Percentiles rank a stretch among this genome's conserved stretches.
Conservation (phyloP, 371 early-diverging fungal species). For the Lichtheimia corymbifera region DNA sequence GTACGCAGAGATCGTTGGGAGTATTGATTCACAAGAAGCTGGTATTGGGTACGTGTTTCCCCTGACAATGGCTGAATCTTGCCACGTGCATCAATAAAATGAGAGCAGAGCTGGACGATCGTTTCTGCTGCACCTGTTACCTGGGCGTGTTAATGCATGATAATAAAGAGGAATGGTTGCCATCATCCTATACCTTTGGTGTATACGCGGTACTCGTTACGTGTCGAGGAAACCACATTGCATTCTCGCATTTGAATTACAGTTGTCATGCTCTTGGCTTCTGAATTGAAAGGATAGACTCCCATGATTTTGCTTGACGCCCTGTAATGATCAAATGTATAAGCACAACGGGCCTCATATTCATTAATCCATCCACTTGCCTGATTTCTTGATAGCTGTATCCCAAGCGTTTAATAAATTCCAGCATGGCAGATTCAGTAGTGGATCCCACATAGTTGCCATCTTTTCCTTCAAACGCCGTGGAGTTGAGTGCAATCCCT, state of each 20-base stretch:
- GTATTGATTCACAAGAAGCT: conserved; percentile 48
- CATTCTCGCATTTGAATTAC: conserved; percentile 23
- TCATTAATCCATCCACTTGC: not conserved
- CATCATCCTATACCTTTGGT: no score
- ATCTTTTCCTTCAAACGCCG: conserved; percentile 65
- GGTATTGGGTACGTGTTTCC: conserved; percentile 26
- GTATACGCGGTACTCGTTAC: not conserved
- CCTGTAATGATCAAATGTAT: not conserved
- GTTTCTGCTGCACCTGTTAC: conserved; percentile 68
- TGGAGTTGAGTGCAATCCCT: conserved; percentile 70
- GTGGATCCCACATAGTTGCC: conserved; percentile 52
- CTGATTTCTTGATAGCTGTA: conserved; percentile 40
- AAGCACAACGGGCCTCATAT: no score
- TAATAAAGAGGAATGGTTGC: no score
- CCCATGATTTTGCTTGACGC: conserved; percentile 20
- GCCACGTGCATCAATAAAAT: conserved; percentile 43
- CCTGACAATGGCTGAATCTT: conserved; percentile 34
- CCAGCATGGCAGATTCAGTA: conserved; percentile 65
- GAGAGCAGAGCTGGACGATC: conserved; percentile 44
- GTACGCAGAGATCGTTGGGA: conserved; percentile 72
- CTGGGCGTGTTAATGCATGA: conserved; percentile 37
- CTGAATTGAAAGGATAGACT: conserved; percentile 61
- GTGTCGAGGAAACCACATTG: conserved; percentile 19
- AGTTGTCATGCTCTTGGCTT: conserved; percentile 61
- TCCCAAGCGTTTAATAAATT: conserved; percentile 46